Percentiles rank a stretch among this genome's conserved stretches.
phyloP scores from a whole-genome alignment of 768 basidiomycete species.

The Boletus subparvulus region DNA sequence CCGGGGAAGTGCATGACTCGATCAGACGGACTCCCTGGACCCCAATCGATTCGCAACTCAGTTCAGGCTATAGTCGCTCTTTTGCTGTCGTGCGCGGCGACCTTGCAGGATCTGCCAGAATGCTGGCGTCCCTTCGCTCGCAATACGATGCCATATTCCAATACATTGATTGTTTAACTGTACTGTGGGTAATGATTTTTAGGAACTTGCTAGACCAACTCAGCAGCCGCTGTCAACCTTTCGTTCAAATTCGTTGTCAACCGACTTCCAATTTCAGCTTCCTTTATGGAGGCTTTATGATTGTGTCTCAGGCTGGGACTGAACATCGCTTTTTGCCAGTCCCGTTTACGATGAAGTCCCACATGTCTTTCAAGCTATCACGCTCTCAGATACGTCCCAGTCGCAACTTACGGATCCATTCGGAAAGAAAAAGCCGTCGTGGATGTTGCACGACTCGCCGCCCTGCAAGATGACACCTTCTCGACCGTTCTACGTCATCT shows the following conservation, averaged over 20 bases:
- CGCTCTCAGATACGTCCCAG: not conserved
- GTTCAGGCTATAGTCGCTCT: not conserved
- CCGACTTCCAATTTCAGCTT: not conserved
- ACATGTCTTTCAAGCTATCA: not conserved
- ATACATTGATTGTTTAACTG: too few species aligned
- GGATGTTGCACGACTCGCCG: not conserved
- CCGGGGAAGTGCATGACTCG: not conserved
- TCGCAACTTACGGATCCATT: not conserved
- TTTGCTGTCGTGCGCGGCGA: too few species aligned
- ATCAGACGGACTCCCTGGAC: too few species aligned
- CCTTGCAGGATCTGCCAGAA: too few species aligned
- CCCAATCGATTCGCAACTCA: not conserved
- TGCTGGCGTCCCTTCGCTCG: too few species aligned
- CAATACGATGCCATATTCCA: too few species aligned
- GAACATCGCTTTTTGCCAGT: constrained; percentile 1
- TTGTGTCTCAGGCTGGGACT: constrained; percentile 4
- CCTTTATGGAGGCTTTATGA: not conserved
- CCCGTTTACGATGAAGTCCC: not conserved
- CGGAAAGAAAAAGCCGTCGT: not conserved
- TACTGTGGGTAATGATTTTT: too few species aligned
- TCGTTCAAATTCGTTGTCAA: not conserved
- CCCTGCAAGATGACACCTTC: constrained; percentile 16
- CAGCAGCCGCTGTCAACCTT: not conserved
- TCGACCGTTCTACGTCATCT: constrained; percentile 15
- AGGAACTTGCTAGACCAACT: not conserved